phyloP scores from a whole-genome alignment of 2,329 filamentous ascomycete genomes.

The Diplodia scrobiculata region DNA sequence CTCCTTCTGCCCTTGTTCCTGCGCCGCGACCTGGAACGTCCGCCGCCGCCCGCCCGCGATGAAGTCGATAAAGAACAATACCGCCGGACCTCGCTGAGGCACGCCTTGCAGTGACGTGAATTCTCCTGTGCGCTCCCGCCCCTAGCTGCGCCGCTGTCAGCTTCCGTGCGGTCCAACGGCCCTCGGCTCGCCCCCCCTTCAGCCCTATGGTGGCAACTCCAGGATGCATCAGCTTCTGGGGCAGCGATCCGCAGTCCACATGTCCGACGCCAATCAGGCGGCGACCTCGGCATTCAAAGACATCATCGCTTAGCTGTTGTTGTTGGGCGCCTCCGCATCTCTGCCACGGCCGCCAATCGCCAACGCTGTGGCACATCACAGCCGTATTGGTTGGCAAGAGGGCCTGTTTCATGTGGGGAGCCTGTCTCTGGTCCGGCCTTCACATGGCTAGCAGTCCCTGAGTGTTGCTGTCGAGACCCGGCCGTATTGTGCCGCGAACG shows the following conservation, averaged over 20 bases:
- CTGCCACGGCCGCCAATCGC: background rate
- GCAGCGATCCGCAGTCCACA: conserved; percentile 24
- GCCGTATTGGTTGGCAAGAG: background rate
- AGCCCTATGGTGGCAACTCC: conserved; percentile 27
- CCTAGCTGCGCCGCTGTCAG: background rate
- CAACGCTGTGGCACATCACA: background rate
- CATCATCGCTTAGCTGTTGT: conserved; percentile 20
- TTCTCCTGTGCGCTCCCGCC: background rate
- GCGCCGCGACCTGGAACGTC: conserved; percentile 8
- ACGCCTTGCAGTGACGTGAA: background rate
- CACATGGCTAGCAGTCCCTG: background rate
- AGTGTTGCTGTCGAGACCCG: background rate
- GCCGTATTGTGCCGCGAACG: conserved; percentile 14
- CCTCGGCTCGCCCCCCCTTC: background rate
- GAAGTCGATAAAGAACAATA: background rate
- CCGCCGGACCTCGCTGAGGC: background rate
- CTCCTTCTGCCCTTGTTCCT: conserved; percentile 5
- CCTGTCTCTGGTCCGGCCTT: conserved; percentile 3
- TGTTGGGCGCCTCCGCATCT: conserved; percentile 12
- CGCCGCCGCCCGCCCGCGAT: background rate
- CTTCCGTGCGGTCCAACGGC: background rate
- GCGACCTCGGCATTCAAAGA: conserved; percentile 14
- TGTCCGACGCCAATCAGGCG: conserved; percentile 22
- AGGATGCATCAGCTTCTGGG: conserved; percentile 11
- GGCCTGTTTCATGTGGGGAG: conserved; percentile 19